Base-by-base conservation (phyloP, 2,329 filamentous ascomycete genomes). In the Penicillium thymicola region DNA sequence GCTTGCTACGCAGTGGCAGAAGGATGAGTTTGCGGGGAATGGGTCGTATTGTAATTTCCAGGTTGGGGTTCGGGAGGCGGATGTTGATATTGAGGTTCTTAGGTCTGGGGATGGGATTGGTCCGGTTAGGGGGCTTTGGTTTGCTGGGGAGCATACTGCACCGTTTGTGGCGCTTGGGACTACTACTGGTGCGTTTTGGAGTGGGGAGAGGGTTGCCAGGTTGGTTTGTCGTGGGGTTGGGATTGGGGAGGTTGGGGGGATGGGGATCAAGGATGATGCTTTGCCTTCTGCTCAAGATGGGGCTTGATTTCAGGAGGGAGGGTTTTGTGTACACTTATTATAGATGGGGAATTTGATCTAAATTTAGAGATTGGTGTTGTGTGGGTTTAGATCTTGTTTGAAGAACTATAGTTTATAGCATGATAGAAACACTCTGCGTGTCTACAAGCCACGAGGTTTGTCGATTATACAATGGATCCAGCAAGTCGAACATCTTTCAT, bases 101-200 rank as follows among this genome's bases (percentile, higher is more conserved):
- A 72, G 84, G 25, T 67, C 73, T 5, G 81, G 82, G 0, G 67
- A 73, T 2, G 82, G 82, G 0, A 67, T 81, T 43, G 76, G 76
- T 1, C 32, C 62, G 21, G 85, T 84, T 13, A 77, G 85, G 23
- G 86, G 89, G 0, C 69, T 96, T 9, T 96, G 92, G 92, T 80
- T 96, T 62, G 92, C 92, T 0, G 92, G 92, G 0, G 92, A 96
- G 75, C 92, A 96, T 75, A 96, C 91, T 23, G 88, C 90, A 53
- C 92, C 92, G 5, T 96, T 96, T 76, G 86, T 95, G 28, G 92
- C 89, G 11, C 73, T 97, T 59, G 93, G 92, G 0, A 97, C 92
- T 5, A 89, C 88, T 13, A 95, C 91, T 0, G 93, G 93, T 0
- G 93, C 93, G 11, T 97, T 91, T 72, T 96, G 90, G 90, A 91